phyloP scores from a whole-genome alignment of 192 early-diverging fungal genomes.

The Kickxella alabastrina region DNA sequence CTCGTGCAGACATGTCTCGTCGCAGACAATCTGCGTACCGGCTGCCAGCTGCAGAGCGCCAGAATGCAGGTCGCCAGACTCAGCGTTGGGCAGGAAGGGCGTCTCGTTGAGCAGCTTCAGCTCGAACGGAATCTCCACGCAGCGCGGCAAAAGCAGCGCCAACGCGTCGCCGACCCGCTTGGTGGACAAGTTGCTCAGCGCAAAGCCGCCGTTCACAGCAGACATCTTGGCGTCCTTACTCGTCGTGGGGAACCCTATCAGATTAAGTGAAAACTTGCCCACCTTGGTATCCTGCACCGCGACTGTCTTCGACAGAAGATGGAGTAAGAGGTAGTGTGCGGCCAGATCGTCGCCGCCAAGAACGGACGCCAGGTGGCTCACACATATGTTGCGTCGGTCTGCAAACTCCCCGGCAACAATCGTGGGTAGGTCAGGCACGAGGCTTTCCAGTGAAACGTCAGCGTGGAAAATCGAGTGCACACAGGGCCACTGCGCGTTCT shows the following conservation, averaged over 20 bases:
- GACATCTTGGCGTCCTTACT: not conserved
- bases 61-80: slow-evolving; percentile 53
- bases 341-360: slow-evolving; percentile 63
- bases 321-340: slow-evolving; percentile 66
- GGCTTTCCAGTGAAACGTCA: slow-evolving; percentile 2
- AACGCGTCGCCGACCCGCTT: slow-evolving; percentile 40
- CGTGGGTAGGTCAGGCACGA: slow-evolving; percentile 10
- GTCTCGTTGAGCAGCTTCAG: slow-evolving; percentile 58
- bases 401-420: slow-evolving; percentile 5
- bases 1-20: slow-evolving; percentile 69
- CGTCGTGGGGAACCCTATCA: slow-evolving; percentile 51
- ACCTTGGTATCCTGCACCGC: slow-evolving; percentile 53
- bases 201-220: slow-evolving; percentile 9
- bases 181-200: slow-evolving; percentile 26
- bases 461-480: slow-evolving; percentile 43
- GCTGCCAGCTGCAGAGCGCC: slow-evolving; percentile 64
- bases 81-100: slow-evolving; percentile 57
- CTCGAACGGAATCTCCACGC: slow-evolving; percentile 60
- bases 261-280: slow-evolving; percentile 67
- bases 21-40: slow-evolving; percentile 60
- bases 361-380: slow-evolving; percentile 54
- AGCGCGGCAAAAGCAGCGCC: slow-evolving; percentile 53
- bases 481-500: slow-evolving; percentile 28
- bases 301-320: slow-evolving; percentile 57
- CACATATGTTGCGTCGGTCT: slow-evolving; percentile 20